A percentile compares a stretch with the other conserved stretches of the same genome.
These are phyloP conservation scores for Starmera dryadoides DNA, from an alignment of 805 yeast species.

Conservation along the genomic window DNA sequence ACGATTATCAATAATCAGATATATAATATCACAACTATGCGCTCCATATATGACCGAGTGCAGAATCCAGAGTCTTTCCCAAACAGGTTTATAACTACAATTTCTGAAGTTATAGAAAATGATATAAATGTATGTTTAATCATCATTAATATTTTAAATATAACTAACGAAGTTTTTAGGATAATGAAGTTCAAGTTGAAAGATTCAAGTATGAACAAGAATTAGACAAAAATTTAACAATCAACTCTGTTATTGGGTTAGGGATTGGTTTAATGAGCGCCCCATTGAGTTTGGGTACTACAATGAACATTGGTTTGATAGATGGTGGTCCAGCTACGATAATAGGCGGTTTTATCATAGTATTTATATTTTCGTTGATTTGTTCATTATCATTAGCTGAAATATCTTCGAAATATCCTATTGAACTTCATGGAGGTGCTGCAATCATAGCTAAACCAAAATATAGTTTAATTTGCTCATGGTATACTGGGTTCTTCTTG, in stretches of 20 bases:
- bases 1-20: too few relatives aligned
- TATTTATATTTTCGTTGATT: constrained; percentile 53
- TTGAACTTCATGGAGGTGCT: constrained; percentile 72
- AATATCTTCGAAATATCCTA: constrained; percentile 69
- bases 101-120: constrained; percentile 6
- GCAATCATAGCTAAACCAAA: constrained; percentile 57
- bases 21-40: not conserved
- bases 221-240: constrained; percentile 58
- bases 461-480: constrained; percentile 52
- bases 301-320: constrained; percentile 60
- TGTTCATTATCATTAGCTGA: constrained; percentile 73
- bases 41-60: constrained; percentile 1
- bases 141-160: not conserved
- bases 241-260: constrained; percentile 64
- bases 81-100: constrained; percentile 2
- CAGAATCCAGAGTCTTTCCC: constrained; percentile 1
- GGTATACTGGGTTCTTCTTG: constrained; percentile 77
- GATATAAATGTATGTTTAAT: constrained; percentile 2
- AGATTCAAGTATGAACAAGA: constrained; percentile 72
- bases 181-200: constrained; percentile 39
- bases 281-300: constrained; percentile 70
- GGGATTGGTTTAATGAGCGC: constrained; percentile 82
- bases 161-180: constrained; percentile 17
- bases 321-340: constrained; percentile 78
- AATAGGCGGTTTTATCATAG: constrained; percentile 66